Percentiles rank a stretch among this genome's conserved stretches.
Conservation (phyloP, 1,284 basidiomycete species). For the Pseudozyma flocculosa region DNA sequence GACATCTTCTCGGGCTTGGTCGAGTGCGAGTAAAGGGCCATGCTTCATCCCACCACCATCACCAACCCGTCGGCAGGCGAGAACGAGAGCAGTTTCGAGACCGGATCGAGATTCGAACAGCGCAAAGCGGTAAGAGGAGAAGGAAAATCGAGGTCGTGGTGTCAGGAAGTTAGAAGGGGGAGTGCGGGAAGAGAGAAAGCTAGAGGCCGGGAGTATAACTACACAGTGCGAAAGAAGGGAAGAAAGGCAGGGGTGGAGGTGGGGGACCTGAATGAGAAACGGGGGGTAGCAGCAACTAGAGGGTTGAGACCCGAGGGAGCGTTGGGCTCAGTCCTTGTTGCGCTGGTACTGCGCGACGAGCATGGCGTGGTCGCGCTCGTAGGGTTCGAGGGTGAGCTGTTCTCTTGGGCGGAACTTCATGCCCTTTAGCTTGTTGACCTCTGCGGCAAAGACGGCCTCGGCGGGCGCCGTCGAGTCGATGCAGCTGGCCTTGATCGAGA, state of each 20-base stretch:
- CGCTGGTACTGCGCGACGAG: constrained; percentile 56
- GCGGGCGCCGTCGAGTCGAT: constrained; percentile 92
- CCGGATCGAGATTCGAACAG: too few species aligned
- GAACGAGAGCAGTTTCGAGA: too few species aligned
- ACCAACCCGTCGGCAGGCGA: too few species aligned
- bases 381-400: constrained; percentile 71
- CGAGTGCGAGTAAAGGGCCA: too few species aligned
- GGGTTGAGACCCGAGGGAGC: too few species aligned
- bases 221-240: background rate
- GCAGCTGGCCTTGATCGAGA: constrained; percentile 99
- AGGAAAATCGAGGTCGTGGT: background rate
- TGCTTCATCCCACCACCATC: too few species aligned
- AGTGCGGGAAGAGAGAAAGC: background rate
- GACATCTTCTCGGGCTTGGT: too few species aligned
- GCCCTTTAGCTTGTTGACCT: constrained; percentile 78
- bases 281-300: too few species aligned
- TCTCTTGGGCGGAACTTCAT: constrained; percentile 70
- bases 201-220: background rate
- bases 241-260: background rate
- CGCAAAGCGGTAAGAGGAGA: background rate
- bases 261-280: too few species aligned
- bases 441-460: constrained; percentile 83
- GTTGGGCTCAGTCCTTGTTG: constrained; percentile 40
- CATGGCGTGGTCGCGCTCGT: constrained; percentile 58
- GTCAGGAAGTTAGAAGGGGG: background rate